Evolutionary conservation across 805 yeast genomes (phyloP), one percentile per base, ranked within the genome.

Genomic region (Saccharomycopsis schoenii): DNA sequence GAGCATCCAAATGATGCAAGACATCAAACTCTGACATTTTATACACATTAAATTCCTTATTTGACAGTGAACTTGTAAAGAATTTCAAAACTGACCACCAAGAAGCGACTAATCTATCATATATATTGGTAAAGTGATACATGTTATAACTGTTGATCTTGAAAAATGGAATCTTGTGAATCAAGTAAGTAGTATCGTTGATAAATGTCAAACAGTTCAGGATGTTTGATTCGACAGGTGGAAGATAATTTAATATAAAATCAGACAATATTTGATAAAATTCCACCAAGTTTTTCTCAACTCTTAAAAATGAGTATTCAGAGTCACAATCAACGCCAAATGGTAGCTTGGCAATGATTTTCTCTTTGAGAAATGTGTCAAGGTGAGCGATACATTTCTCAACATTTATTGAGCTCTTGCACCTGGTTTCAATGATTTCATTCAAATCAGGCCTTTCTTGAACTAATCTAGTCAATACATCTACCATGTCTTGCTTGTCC

Each of bases 221-320:
- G 17, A 81, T 72, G 67, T 82, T 82, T 25, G 75, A 64, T 67
- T 85, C 89, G 58, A 81, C 77, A 1, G 93, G 93, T 21, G 94
- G 91, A 63, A 89, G 74, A 66, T 85, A 86, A 66, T 81, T 82
- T 61, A 86, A 75, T 4, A 88, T 84, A 69, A 85, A 89, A 71
- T 89, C 97, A 17, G 88, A 82, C 59, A 90, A 74, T 24, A 89
- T 83, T 64, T 78, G 77, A 62, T 88, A 79, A 66, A 89, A 88
- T 66, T 87, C 94, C 62, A 81, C 80, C 64, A 88, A 79, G 61
- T 76, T 72, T 6, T 86, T 81, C 67, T 87, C 83, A 42, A 90
- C 88, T 61, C 96, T 77, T 61, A 87, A 72, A 70, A 83, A 89
- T 4, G 92, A 83, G 68, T 89, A 89, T 70, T 89, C 96, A 56